Evolutionary conservation across 192 early-diverging fungal species (phyloP), one percentile per base, ranked within the genome.

Genomic region (Coemansia sp.): DNA sequence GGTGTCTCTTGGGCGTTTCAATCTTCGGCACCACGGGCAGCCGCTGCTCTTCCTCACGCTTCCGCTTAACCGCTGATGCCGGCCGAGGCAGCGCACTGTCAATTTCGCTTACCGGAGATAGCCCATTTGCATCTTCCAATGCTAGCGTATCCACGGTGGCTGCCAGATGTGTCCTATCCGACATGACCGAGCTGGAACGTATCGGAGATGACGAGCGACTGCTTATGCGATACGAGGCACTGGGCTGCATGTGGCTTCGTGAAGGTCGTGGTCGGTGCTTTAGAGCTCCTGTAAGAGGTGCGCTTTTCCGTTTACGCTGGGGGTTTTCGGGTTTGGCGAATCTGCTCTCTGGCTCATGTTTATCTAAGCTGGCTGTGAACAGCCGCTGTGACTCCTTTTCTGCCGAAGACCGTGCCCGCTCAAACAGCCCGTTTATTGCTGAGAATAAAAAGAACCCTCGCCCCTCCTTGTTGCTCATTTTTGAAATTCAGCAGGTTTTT

Each of bases 371-470:
- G 16, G 48, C 45, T 0, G 63, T 58, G 21, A 74, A 74, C 35
- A 74, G 46, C 19, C 65, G 50, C 37, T 68, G 64, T 11, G 71
- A 59, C 57, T 74, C 71, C 35, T 62, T 61, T 36, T 74, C 71
- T 20, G 71, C 71, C 20, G 71, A 74, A 11, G 57, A 63, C 37
- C 71, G 63, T 18, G 71, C 71, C 0, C 71, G 71, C 45, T 74
- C 71, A 44, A 68, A 60, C 10, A 74, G 57, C 19, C 71, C 65
- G 46, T 68, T 68, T 5, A 74, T 47, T 2, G 71, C 71, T 3
- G 65, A 59, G 30, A 74, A 64, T 37, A 74, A 36, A 12, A 61
- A 74, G 31, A 68, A 74, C 43, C 65, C 51, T 36, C 57, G 57
- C 50, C 49, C 55, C 54, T 50, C 54, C 18, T 55, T 55, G 42